Conservation (phyloP, 73 alveolate genomes). For the Strombidium stylifer region DNA sequence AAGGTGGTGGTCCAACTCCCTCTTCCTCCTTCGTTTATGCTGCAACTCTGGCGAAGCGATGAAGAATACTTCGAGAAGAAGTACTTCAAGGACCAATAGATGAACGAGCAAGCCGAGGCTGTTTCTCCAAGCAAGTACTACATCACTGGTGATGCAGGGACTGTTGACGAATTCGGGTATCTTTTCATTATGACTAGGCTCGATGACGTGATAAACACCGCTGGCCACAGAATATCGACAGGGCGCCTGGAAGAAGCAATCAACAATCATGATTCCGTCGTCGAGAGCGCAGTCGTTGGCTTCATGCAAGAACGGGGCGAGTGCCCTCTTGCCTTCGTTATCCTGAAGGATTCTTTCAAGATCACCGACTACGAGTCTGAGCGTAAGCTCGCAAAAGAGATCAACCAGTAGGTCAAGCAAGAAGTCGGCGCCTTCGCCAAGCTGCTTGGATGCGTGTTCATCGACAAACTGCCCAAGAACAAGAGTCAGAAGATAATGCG, state of each 20-base stretch:
- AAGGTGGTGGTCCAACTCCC: conserved; percentile 93
- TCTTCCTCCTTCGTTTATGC: conserved; percentile 98
- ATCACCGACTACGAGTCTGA: neutral
- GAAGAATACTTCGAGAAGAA: conserved; percentile 92
- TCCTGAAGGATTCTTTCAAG: conserved; percentile 60
- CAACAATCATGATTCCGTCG: conserved; percentile 72
- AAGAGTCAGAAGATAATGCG: conserved; percentile 94
- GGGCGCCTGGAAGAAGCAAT: conserved; percentile 88
- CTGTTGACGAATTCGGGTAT: conserved; percentile 72
- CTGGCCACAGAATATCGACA: conserved; percentile 89
- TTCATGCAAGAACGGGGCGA: conserved; percentile 94
- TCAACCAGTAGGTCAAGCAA: conserved; percentile 58
- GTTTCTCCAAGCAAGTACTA: conserved; percentile 83
- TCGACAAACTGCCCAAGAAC: conserved; percentile 93
- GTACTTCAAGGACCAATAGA: conserved; percentile 90
- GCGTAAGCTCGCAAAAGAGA: conserved; percentile 34
- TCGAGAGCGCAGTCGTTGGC: conserved; percentile 97
- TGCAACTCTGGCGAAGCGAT: conserved; percentile 94
- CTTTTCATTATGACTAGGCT: conserved; percentile 79
- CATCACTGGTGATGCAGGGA: conserved; percentile 55
- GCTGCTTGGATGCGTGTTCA: conserved; percentile 70
- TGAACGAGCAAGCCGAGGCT: no score
- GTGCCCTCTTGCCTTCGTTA: conserved; percentile 93
- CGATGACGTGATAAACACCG: conserved; percentile 91
- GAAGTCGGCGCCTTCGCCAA: conserved; percentile 93